Evolutionary conservation across 768 basidiomycete species (phyloP).

Genomic region (Cystofilobasidium macerans): DNA sequence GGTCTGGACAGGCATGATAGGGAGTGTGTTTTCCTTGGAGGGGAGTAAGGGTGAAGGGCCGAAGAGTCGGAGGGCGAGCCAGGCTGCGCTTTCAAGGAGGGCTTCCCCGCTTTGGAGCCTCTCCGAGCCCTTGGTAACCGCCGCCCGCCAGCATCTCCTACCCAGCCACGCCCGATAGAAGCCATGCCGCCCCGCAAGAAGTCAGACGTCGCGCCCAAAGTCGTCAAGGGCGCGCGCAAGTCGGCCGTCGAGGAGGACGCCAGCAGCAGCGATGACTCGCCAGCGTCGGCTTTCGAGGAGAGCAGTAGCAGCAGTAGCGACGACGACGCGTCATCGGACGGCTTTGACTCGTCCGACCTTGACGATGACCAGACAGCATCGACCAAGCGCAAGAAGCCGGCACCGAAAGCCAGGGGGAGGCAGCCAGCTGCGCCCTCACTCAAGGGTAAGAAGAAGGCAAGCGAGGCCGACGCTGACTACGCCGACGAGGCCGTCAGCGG

Average conservation of each 20-base stretch:
- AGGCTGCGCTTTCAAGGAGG: neutral
- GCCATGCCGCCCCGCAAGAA: neutral
- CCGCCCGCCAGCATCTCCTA: neutral
- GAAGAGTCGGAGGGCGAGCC: neutral
- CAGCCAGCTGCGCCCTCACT: neutral
- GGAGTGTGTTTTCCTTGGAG: neutral
- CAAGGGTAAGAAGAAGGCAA: conserved; percentile 8
- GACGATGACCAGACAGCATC: conserved; percentile 1
- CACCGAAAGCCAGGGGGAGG: neutral
- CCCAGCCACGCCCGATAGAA: neutral
- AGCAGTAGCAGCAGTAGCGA: too few species aligned
- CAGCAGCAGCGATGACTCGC: neutral
- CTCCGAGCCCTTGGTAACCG: neutral
- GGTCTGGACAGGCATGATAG: conserved; percentile 46
- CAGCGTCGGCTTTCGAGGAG: neutral
- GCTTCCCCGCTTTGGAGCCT: neutral
- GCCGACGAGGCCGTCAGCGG: neutral
- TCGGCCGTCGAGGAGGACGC: neutral
- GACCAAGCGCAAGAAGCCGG: conserved; percentile 10
- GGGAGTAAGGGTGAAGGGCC: neutral
- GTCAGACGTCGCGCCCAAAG: neutral
- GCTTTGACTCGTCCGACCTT: conserved; percentile 12
- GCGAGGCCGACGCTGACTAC: neutral
- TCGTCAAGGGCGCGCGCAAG: neutral
- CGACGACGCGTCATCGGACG: conserved; percentile 1